phyloP scores from a whole-genome alignment of 2,329 filamentous ascomycete species.

The Delphinella strobiligena region DNA sequence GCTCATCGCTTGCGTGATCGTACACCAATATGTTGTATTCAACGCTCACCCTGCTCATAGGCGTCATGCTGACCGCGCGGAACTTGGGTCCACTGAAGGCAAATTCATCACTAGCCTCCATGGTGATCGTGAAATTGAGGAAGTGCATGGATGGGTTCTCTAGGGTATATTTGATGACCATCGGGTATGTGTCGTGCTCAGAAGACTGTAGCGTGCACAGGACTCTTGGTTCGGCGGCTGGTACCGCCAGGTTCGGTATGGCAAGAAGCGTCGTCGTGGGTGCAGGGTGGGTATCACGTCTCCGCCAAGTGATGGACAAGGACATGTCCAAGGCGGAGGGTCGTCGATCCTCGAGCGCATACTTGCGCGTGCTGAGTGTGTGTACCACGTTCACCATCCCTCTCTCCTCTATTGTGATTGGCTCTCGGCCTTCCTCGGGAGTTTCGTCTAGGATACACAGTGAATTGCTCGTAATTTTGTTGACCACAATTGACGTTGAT shows the following conservation, averaged over 20 bases:
- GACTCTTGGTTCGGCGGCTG: conserved; percentile 77
- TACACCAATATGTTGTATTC: conserved; percentile 60
- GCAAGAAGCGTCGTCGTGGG: conserved; percentile 53
- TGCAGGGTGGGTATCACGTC: conserved; percentile 28
- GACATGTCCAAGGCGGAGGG: conserved; percentile 62
- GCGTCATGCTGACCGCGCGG: conserved; percentile 67
- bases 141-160: conserved; percentile 95
- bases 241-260: conserved; percentile 68
- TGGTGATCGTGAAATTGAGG: conserved; percentile 78
- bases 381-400: conserved; percentile 53
- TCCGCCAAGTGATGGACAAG: conserved; percentile 67
- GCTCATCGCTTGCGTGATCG: conserved; percentile 16
- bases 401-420: neutral
- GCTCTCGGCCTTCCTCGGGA: neutral
- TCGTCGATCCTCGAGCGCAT: conserved; percentile 68
- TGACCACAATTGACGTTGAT: conserved; percentile 51
- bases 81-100: conserved; percentile 85
- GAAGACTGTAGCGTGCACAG: conserved; percentile 37
- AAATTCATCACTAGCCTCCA: conserved; percentile 89
- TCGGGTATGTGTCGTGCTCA: conserved; percentile 1
- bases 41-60: conserved; percentile 63
- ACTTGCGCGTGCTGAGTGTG: conserved; percentile 61
- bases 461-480: conserved; percentile 50
- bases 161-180: conserved; percentile 48
- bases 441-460: conserved; percentile 31